These are phyloP conservation scores for Plantago lanceolata DNA, from an alignment of 305 asterid genomes.

Conservation along the genomic window DNA sequence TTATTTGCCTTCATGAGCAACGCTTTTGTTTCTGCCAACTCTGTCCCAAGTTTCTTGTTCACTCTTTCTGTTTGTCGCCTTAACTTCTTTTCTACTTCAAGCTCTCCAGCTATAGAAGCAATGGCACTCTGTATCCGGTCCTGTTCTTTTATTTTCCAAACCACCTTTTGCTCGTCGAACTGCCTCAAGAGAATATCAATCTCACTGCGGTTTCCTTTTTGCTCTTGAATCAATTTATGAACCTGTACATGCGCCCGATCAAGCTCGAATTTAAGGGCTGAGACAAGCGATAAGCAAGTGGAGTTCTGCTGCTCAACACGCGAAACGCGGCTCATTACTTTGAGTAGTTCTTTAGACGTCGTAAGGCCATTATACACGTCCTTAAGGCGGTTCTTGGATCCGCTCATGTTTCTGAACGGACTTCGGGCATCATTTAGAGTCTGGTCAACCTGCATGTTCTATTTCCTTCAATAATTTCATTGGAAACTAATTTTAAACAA, in stretches of 20 bases:
- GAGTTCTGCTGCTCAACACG: conserved; percentile 46
- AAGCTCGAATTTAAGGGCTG: conserved; percentile 69
- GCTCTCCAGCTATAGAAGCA: conserved; percentile 51
- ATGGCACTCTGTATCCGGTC: conserved; percentile 56
- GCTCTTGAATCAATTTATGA: conserved; percentile 52
- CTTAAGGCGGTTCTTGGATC: conserved; percentile 48
- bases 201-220: conserved; percentile 36
- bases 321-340: conserved; percentile 51
- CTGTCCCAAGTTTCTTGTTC: conserved; percentile 73
- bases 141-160: conserved; percentile 63
- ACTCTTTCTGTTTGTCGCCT: conserved; percentile 75
- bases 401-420: conserved; percentile 33
- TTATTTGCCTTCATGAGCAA: conserved; percentile 37
- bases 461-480: conserved; percentile 6
- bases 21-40: conserved; percentile 57
- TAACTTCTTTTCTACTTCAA: conserved; percentile 68
- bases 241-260: conserved; percentile 50
- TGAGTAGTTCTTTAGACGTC: conserved; percentile 68
- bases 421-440: conserved; percentile 33
- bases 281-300: conserved; percentile 52
- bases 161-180: conserved; percentile 54
- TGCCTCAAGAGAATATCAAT: conserved; percentile 44
- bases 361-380: conserved; percentile 60
- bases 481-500: not conserved
- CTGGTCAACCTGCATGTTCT: conserved; percentile 54